Evolutionary conservation across 106 monocot species (phyloP), one percentile per base, ranked within the genome.

Genomic region (Amphibolis antarctica): DNA sequence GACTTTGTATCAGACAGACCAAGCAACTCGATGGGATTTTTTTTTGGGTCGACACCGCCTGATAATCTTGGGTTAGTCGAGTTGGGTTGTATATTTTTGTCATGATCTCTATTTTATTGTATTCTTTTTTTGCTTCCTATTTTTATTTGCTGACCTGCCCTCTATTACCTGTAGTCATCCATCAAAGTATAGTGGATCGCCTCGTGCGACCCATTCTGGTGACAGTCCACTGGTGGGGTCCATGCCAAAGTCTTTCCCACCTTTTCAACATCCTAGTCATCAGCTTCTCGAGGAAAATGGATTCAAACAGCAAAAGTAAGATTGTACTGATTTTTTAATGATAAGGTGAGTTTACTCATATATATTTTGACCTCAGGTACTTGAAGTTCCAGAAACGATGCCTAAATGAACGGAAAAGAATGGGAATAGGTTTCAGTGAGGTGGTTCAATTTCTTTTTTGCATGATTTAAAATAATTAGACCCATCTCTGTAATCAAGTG

Each of bases 221-320:
- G 77, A 76, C 55, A 88, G 80, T 44, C 77, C 96, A 20, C 84
- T 85, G 53, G 78, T 88, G 63, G 98, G 87, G 21, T 98, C 87
- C 19, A 70, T 80, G 65, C 98, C 82, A 60, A 87, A 91, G 67
- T 60, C 86, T 43, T 85, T 87, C 43, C 87, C 98, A 10, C 86
- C 76, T 56, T 84, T 86, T 85, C 90, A 90, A 60, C 91, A 98
- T 77, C 91, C 90, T 53, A 98, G 86, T 27, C 86, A 88, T 78
- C 80, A 88, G 72, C 91, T 98, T 44, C 73, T 98, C 55, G 90
- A 87, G 58, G 85, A 84, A 78, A 98, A 87, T 78, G 74, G 87
- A 66, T 91, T 98, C 66, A 91, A 80, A 69, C 90, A 91, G 67
- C 89, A 96, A 71, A 89, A 89, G 94, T 86, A 89, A 47, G 64